phyloP scores from a whole-genome alignment of 345 rosid species.

The Eucalyptus pauciflora region DNA sequence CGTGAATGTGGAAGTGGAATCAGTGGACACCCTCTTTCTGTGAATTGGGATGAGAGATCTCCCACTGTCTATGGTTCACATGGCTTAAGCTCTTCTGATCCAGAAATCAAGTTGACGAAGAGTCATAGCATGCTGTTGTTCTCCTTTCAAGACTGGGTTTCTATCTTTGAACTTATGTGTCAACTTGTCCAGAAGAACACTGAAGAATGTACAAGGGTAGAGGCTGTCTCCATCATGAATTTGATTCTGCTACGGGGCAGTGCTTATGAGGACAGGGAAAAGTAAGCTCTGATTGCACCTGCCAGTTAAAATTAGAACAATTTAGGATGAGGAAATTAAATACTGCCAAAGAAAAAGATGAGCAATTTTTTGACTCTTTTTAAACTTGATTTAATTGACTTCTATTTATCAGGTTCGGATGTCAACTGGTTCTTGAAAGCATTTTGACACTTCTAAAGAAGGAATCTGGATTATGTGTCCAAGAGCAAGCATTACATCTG shows the following conservation, averaged over 20 bases:
- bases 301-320: background rate
- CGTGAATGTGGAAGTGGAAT: constrained; percentile 5
- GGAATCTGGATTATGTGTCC: constrained; percentile 46
- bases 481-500: constrained; percentile 55
- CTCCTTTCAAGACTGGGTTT: constrained; percentile 38
- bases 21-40: background rate
- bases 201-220: constrained; percentile 45
- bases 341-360: background rate
- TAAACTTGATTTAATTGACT: background rate
- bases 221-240: constrained; percentile 76
- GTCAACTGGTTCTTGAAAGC: constrained; percentile 27
- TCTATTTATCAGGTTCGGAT: constrained; percentile 36
- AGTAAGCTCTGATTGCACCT: constrained; percentile 22
- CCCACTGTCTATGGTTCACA: background rate
- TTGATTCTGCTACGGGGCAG: constrained; percentile 45
- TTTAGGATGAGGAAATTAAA: background rate
- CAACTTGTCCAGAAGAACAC: constrained; percentile 28
- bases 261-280: constrained; percentile 53
- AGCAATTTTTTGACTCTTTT: background rate
- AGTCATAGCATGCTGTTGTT: constrained; percentile 2
- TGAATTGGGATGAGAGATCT: constrained; percentile 7
- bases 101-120: constrained; percentile 13
- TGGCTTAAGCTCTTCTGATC: constrained; percentile 2
- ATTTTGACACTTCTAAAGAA: constrained; percentile 41
- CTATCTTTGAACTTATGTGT: constrained; percentile 41